These are phyloP conservation scores for Phytophthora vignae DNA, from an alignment of 352 stramenopile species.

Conservation along the genomic window DNA sequence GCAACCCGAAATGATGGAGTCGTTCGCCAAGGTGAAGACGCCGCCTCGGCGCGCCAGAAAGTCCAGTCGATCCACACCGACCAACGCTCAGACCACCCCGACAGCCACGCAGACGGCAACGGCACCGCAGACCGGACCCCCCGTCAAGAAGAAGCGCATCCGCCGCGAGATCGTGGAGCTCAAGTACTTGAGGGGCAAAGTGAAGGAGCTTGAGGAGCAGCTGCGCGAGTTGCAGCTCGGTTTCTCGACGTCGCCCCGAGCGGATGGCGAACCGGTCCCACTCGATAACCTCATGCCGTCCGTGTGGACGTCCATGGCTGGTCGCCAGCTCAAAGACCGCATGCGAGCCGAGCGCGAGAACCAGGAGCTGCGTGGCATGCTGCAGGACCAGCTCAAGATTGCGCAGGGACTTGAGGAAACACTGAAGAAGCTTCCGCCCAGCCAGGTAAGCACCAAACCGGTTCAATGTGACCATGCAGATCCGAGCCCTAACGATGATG, in stretches of 20 bases:
- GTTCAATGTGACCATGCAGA: background rate
- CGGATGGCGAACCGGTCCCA: slow-evolving; percentile 1
- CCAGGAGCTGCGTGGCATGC: slow-evolving; percentile 30
- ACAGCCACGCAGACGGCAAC: background rate
- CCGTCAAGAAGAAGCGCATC: slow-evolving; percentile 42
- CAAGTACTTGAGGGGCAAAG: slow-evolving; percentile 40
- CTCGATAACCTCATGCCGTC: slow-evolving; percentile 24
- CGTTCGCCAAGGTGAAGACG: slow-evolving; percentile 10
- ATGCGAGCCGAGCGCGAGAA: slow-evolving; percentile 43
- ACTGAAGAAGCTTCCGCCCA: slow-evolving; percentile 34
- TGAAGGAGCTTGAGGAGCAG: slow-evolving; percentile 42
- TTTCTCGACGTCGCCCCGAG: slow-evolving; percentile 10
- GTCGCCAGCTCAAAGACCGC: slow-evolving; percentile 33
- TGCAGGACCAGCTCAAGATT: slow-evolving; percentile 43
- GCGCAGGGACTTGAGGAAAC: slow-evolving; percentile 42
- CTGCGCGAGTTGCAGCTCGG: slow-evolving; percentile 29
- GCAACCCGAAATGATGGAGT: slow-evolving; percentile 3
- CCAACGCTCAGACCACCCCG: slow-evolving; percentile 9
- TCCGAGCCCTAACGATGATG: slow-evolving; percentile 16
- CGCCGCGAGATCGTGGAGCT: slow-evolving; percentile 44
- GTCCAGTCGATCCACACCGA: slow-evolving; percentile 8
- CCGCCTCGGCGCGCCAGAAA: slow-evolving; percentile 11
- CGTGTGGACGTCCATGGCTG: slow-evolving; percentile 38
- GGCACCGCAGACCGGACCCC: slow-evolving; percentile 5
- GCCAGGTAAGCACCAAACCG: slow-evolving; percentile 25